Evolutionary conservation across 208 protist genomes (phyloP).

Genomic region (Crithidia fasciculata): DNA sequence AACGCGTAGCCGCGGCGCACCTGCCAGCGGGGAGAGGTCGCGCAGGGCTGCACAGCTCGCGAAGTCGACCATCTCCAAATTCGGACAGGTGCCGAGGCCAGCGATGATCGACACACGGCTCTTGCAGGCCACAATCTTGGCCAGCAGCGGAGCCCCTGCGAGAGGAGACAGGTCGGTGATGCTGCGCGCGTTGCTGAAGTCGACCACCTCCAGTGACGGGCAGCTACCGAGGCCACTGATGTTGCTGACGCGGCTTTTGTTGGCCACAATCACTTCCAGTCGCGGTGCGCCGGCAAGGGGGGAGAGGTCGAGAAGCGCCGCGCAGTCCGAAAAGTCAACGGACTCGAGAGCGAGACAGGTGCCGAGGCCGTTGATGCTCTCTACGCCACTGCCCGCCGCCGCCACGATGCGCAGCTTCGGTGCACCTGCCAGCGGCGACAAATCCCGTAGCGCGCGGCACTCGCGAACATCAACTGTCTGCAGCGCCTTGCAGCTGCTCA

Average conservation of each 20-base stretch:
- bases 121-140: slow-evolving; percentile 2
- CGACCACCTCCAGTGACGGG: neutral
- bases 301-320: neutral
- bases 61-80: neutral
- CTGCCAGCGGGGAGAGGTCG: slow-evolving; percentile 2
- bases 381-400: neutral
- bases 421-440: neutral
- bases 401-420: neutral
- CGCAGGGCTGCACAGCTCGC: neutral
- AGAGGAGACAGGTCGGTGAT: neutral
- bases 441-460: neutral
- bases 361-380: neutral
- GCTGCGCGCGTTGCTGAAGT: slow-evolving; percentile 1
- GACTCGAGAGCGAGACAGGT: neutral
- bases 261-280: slow-evolving; percentile 1
- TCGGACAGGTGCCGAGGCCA: neutral
- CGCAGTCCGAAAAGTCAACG: neutral
- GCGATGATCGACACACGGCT: neutral
- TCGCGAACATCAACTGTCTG: neutral
- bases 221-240: neutral
- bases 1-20: neutral
- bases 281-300: slow-evolving; percentile 1
- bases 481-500: neutral
- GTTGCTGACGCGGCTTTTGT: neutral
- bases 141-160: neutral